A percentile compares a stretch with the other conserved stretches of the same genome.
phyloP scores from a whole-genome alignment of 1,284 basidiomycete species.

The Rhizopogon hawkerae region DNA sequence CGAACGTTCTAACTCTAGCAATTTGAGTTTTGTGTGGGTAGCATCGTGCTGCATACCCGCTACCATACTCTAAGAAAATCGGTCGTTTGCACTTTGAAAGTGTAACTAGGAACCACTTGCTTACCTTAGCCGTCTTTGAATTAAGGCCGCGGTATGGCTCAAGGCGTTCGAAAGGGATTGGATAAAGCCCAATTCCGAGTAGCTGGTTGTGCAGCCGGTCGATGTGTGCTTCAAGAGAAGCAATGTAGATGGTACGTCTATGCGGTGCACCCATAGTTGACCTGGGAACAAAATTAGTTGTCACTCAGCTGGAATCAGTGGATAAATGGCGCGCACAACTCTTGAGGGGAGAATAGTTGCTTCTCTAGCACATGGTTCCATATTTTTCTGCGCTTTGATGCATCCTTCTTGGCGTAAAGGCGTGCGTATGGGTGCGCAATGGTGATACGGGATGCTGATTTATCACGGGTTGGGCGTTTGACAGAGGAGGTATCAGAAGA shows the following conservation, averaged over 20 bases:
- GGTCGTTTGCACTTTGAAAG: background rate
- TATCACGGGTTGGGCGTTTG: slow-evolving; percentile 15
- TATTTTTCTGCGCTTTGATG: slow-evolving; percentile 56
- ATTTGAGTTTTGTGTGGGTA: slow-evolving; percentile 45
- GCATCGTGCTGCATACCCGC: slow-evolving; percentile 59
- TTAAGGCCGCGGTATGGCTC: slow-evolving; percentile 55
- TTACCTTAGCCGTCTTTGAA: slow-evolving; percentile 64
- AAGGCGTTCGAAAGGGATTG: slow-evolving; percentile 43
- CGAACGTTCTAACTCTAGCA: slow-evolving; percentile 58
- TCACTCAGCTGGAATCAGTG: background rate
- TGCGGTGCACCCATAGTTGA: slow-evolving; percentile 58
- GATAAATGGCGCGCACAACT: slow-evolving; percentile 39
- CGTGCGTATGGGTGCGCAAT: slow-evolving; percentile 59
- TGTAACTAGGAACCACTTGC: background rate
- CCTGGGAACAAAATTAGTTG: slow-evolving; percentile 25
- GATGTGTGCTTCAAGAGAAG: slow-evolving; percentile 56
- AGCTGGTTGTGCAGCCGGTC: slow-evolving; percentile 50
- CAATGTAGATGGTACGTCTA: slow-evolving; percentile 50
- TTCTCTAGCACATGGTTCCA: slow-evolving; percentile 73
- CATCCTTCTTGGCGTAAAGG: slow-evolving; percentile 52
- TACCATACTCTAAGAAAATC: slow-evolving; percentile 51
- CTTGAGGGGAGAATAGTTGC: slow-evolving; percentile 53
- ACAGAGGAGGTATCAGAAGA: slow-evolving; percentile 9
- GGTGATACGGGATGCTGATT: slow-evolving; percentile 22
- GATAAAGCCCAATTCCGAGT: slow-evolving; percentile 41